Conservation (phyloP, 2,329 filamentous ascomycete species). For the Aphanoascus verrucosus region DNA sequence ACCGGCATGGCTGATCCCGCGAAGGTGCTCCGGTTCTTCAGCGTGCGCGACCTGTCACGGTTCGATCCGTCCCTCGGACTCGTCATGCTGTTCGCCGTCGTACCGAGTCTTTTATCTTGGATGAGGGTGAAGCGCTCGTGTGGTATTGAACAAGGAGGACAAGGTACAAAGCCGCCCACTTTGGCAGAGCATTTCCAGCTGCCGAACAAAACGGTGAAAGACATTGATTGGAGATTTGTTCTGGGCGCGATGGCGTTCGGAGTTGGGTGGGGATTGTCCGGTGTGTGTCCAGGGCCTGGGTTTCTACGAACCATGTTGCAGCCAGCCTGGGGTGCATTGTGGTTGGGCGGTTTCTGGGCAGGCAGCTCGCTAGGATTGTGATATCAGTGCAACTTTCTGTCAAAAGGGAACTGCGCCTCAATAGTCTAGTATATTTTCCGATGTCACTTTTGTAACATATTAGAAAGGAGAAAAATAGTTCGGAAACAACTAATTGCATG, state of each 20-base stretch:
- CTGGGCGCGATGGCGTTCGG: slow-evolving; percentile 41
- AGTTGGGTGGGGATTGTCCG: slow-evolving; percentile 42
- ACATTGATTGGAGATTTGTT: slow-evolving; percentile 42
- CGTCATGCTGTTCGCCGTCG: slow-evolving; percentile 41
- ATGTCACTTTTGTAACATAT: no score
- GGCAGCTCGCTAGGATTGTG: slow-evolving; percentile 28
- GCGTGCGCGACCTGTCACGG: slow-evolving; percentile 32
- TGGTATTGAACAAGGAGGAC: slow-evolving; percentile 18
- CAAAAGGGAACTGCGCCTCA: not conserved
- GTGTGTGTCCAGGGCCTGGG: slow-evolving; percentile 44
- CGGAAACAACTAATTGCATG: no score
- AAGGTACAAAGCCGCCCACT: slow-evolving; percentile 29
- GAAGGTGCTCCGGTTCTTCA: slow-evolving; percentile 44
- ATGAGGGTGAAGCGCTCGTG: slow-evolving; percentile 24
- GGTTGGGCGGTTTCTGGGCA: slow-evolving; percentile 40
- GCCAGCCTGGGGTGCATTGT: slow-evolving; percentile 39
- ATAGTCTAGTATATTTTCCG: no score
- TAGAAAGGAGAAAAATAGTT: no score
- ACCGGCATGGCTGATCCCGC: slow-evolving; percentile 42
- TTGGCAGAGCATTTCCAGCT: slow-evolving; percentile 36
- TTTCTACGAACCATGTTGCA: slow-evolving; percentile 38
- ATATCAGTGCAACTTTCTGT: slow-evolving; percentile 6
- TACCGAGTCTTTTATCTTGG: slow-evolving; percentile 36
- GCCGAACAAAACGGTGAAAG: slow-evolving; percentile 36
- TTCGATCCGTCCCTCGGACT: slow-evolving; percentile 44